Evolutionary conservation across 192 early-diverging fungal species (phyloP), one percentile per base, ranked within the genome.

Genomic region (Fimicolochytrium jonesii): DNA sequence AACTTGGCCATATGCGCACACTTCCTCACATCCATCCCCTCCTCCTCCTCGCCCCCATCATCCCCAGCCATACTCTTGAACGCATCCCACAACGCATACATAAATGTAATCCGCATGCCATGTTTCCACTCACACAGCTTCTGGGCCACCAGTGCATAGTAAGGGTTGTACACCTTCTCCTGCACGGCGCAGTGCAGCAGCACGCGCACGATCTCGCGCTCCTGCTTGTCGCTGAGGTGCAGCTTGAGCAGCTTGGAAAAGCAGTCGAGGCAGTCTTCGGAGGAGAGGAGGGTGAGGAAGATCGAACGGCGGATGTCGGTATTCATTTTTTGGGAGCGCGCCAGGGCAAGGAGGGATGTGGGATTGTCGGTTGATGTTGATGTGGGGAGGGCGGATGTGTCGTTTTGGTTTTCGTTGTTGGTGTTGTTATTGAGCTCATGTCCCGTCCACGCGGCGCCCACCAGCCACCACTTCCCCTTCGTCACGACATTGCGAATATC

Each of bases 401-500:
- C n/a, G n/a, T n/a, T n/a, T n/a, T n/a, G n/a, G n/a, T n/a, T n/a
- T n/a, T n/a, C n/a, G n/a, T n/a, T n/a, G n/a, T n/a, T n/a, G n/a
- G n/a, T n/a, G n/a, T n/a, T n/a, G n/a, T n/a, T n/a, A n/a, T n/a
- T n/a, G n/a, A n/a, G n/a, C n/a, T 83, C 69, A 51, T 87, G 85
- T 31, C 90, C 92, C 20, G 81, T 84, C 95, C 96, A 99, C 18
- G 92, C 90, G 2, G 93, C 78, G 23, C 96, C 96, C 6, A 97
- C 90, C 25, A 97, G 77, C 96, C 96, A 99, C 96, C 96, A 99
- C 71, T 93, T 93, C 67, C 94, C 94, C 61, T 91, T 91, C 10
- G 87, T 89, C 18, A 85, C 82, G 31, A 91, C 74, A 10, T 82
- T 75, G 39, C 79, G 79, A 64, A 99, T 95, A 59, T 99, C 96